phyloP scores from a whole-genome alignment of 2,329 filamentous ascomycete genomes.

The Penicillium sclerotiorum region DNA sequence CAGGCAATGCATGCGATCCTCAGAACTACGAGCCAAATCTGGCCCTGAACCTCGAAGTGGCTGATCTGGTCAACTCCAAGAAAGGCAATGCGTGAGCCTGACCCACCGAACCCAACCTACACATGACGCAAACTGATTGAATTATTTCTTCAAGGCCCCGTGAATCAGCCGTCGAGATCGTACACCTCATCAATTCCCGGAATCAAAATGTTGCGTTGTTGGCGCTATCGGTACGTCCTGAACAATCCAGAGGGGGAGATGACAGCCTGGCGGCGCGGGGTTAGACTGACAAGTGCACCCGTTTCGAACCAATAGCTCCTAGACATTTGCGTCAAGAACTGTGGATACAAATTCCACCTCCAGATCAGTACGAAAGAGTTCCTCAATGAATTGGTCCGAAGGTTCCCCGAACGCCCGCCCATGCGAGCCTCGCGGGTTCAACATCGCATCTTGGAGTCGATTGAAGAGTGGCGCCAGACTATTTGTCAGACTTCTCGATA shows the following conservation, averaged over 20 bases:
- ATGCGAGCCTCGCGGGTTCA: slow-evolving; percentile 85
- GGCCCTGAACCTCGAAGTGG: slow-evolving; percentile 91
- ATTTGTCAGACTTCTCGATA: slow-evolving; percentile 98
- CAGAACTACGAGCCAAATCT: slow-evolving; percentile 98
- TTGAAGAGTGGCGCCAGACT: slow-evolving; percentile 97
- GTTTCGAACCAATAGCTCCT: slow-evolving; percentile 63
- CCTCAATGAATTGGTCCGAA: slow-evolving; percentile 92
- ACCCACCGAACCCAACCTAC: not conserved
- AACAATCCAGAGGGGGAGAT: slow-evolving; percentile 5
- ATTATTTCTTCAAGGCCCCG: slow-evolving; percentile 62
- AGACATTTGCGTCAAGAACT: slow-evolving; percentile 99
- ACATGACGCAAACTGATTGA: slow-evolving; percentile 27
- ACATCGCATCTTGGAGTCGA: slow-evolving; percentile 87
- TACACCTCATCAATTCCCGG: slow-evolving; percentile 92
- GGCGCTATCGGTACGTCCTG: slow-evolving; percentile 66
- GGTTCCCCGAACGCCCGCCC: slow-evolving; percentile 92
- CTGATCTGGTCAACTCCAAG: slow-evolving; percentile 95
- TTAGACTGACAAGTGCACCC: slow-evolving; percentile 1
- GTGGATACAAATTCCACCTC: slow-evolving; percentile 97
- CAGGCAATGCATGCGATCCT: slow-evolving; percentile 88
- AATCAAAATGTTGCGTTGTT: slow-evolving; percentile 94
- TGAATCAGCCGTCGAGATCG: slow-evolving; percentile 90
- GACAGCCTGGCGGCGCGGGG: slow-evolving; percentile 11
- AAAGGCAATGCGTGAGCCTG: slow-evolving; percentile 77
- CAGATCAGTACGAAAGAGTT: slow-evolving; percentile 99